Evolutionary conservation across 2,329 filamentous ascomycete species (phyloP).

Genomic region (Thermomyces lanuginosus): DNA sequence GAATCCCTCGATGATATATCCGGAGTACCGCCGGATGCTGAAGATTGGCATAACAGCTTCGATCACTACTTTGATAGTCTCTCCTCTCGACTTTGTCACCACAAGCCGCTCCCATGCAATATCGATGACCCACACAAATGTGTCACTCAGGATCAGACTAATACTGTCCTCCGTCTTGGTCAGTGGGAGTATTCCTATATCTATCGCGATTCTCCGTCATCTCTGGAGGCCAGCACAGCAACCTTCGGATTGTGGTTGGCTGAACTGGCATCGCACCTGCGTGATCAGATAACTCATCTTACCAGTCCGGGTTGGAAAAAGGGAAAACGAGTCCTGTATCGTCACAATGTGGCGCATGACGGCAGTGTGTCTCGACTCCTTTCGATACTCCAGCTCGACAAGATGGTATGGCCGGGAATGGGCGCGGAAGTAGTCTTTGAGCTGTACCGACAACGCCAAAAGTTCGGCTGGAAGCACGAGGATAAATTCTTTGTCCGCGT

Average conservation of each 20-base stretch:
- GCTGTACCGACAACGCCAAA: conserved; percentile 39
- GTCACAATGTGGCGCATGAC: conserved; percentile 70
- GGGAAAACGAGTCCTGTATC: conserved; percentile 41
- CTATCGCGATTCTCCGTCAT: conserved; percentile 50
- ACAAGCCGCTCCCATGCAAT: conserved; percentile 54
- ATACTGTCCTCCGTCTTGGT: conserved; percentile 58
- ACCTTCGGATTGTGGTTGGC: conserved; percentile 59
- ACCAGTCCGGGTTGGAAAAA: conserved; percentile 15
- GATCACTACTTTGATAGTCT: conserved; percentile 81
- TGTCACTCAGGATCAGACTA: conserved; percentile 44
- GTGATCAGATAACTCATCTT: conserved; percentile 28
- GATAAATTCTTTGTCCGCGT: conserved; percentile 43
- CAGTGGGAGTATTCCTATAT: conserved; percentile 69
- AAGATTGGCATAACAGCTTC: conserved; percentile 48
- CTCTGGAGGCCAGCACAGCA: conserved; percentile 44
- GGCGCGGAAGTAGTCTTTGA: conserved; percentile 65
- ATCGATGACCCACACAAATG: conserved; percentile 35
- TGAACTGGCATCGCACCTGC: conserved; percentile 51
- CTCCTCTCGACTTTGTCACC: conserved; percentile 61
- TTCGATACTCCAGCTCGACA: conserved; percentile 52
- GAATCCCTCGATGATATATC: conserved; percentile 49
- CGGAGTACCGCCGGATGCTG: conserved; percentile 40
- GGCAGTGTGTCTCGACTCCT: conserved; percentile 53
- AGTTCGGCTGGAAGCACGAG: conserved; percentile 12
- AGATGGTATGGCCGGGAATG: conserved; percentile 78